Evolutionary conservation across 306 rosid genomes (phyloP), one percentile per base, ranked within the genome.

Genomic region (Vigna trinervia): DNA sequence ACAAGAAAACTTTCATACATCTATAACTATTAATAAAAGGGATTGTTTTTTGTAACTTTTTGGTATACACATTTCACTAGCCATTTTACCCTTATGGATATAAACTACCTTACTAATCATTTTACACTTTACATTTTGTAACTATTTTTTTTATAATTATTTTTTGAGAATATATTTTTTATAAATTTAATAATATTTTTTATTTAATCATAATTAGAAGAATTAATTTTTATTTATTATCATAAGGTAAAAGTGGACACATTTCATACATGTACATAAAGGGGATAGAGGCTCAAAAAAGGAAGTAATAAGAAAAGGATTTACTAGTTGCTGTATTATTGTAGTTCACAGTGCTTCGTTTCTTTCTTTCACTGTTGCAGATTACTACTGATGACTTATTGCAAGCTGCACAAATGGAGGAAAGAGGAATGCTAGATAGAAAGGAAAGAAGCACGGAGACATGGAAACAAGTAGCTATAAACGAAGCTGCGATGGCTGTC

Each of bases 381-480:
- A 87, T 95, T 79, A 95, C 97, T 10, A 95, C 98, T 26, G 98
- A 95, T 73, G 98, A 95, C 82, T 85, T 95, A 28, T 87, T 95
- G 71, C 98, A 95, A 95, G 98, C 98, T 78, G 98, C 98, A 45
- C 98, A 95, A 87, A 95, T 95, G 87, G 98, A 95, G 85, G 98
- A 95, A 87, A 90, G 97, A 80, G 98, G 98, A 84, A 89, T 90
- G 98, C 88, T 92, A 64, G 98, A 95, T 86, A 89, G 89, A 85
- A 95, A 90, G 84, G 93, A 92, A 72, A 89, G 98, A 78, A 95
- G 97, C 85, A 56, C 10, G 1, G 93, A 88, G 78, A 85, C 88
- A 62, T 95, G 98, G 98, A 91, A 84, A 86, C 93, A 88, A 92
- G 88, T 95, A 71, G 98, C 98, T 74, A 86, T 92, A 34, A 95